Conservation (phyloP, 257 asterid species). For the Gentiana macrophylla region DNA sequence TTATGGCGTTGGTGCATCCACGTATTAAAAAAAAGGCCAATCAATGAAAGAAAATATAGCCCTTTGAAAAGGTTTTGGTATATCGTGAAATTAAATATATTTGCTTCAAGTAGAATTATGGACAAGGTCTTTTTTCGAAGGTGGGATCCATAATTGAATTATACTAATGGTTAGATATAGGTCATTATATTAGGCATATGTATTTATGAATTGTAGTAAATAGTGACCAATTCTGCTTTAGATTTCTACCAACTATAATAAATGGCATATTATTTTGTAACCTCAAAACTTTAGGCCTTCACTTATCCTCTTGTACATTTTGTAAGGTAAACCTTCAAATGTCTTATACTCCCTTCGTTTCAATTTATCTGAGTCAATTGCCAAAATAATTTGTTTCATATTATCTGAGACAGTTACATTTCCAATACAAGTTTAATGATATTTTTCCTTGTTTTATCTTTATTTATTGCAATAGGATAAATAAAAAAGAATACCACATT, state of each 20-base stretch:
- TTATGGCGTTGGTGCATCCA: conserved; percentile 45
- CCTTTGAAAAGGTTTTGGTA: conserved; percentile 24
- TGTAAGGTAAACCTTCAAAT: no score
- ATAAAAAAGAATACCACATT: no score
- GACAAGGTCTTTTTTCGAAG: conserved; percentile 1
- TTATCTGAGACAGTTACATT: no score
- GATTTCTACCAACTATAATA: conserved; percentile 72
- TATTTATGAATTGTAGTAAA: conserved; percentile 75
- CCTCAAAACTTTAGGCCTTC: no score
- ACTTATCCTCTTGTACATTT: no score
- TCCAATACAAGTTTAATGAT: no score
- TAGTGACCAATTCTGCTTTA: conserved; percentile 57
- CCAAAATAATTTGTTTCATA: no score
- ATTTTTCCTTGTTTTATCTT: no score
- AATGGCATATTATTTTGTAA: conserved; percentile 29
- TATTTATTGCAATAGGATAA: no score
- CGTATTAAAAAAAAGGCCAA: conserved; percentile 24
- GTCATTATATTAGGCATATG: conserved; percentile 61
- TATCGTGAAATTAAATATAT: conserved; percentile 12
- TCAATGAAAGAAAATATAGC: conserved; percentile 9
- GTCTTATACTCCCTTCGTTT: no score
- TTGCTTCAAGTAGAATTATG: conserved; percentile 12
- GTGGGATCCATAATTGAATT: conserved; percentile 65
- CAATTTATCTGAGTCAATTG: no score
- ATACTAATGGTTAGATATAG: conserved; percentile 46